Base-by-base conservation (phyloP, 352 stramenopile species). In the Phytophthora meadii region DNA sequence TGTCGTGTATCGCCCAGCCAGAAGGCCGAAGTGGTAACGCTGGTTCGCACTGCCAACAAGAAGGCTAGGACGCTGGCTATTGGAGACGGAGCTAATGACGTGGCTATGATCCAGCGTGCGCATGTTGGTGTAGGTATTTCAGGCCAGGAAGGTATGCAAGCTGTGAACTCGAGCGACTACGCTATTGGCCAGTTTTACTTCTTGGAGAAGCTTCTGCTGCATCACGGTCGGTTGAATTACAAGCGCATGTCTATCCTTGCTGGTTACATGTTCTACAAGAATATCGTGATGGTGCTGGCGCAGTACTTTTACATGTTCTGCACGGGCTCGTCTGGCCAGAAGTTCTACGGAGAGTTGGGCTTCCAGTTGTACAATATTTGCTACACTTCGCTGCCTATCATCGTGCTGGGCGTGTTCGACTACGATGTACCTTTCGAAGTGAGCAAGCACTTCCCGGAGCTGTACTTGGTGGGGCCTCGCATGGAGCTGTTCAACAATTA, bases 251-350 rank as follows among this genome's bases (percentile, higher is more conserved):
- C 86, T 24, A 95, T 93, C 51, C 79, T 98, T 19, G 87, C 97
- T 19, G 84, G 97, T 5, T 99, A 98, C 72, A 98, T 98, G 65
- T 99, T 99, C 71, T 99, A 99, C 92, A 99, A 99, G 75, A 99
- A 99, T 76, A 96, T 98, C 58, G 78, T 95, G 24, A 87, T 98
- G 67, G 90, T 95, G 52, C 68, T 89, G 30, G 69, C 76, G 47
- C 78, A 99, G 70, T 98, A 98, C 72, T 92, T 96, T 42, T 92
- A 93, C 75, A 97, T 92, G 74, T 84, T 98, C 52, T 95, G 82
- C 53, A 98, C 89, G 53, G 94, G 93, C 50, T 94, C 94, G 9
- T 98, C 92, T 5, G 96, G 79, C 2, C 79, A 93, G 59, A 91
- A 91, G 68, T 91, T 93, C 63, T 94, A 93, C 61, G 91, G 76